Evolutionary conservation across 192 early-diverging fungal species (phyloP).

Genomic region (Backusella westeae): DNA sequence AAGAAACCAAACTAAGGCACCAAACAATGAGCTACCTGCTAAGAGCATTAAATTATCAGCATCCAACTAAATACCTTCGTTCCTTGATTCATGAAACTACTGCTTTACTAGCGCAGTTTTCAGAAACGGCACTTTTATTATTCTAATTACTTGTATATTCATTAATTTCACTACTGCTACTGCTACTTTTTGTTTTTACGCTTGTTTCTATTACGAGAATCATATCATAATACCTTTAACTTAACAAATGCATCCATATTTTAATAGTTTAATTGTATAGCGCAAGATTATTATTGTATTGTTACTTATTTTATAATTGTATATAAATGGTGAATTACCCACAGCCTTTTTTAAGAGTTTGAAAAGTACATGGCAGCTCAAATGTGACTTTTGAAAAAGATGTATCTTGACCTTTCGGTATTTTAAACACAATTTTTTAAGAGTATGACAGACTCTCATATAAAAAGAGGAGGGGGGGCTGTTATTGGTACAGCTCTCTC

Average conservation of each 20-base stretch:
- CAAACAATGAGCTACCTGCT: neutral
- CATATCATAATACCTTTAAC: neutral
- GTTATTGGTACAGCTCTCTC: neutral
- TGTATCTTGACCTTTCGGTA: neutral
- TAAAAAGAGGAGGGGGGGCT: neutral
- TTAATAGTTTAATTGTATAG: neutral
- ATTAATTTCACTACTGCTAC: neutral
- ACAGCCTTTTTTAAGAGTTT: neutral
- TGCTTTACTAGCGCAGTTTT: neutral
- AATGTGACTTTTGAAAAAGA: neutral
- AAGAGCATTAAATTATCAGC: neutral
- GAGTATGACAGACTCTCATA: neutral
- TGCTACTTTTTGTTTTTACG: neutral
- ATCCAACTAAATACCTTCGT: neutral
- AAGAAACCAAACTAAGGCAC: neutral
- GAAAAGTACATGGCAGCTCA: neutral
- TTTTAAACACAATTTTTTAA: neutral
- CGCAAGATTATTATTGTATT: too few species aligned
- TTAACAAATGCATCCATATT: constrained; percentile 7
- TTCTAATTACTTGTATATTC: neutral
- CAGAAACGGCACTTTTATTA: neutral
- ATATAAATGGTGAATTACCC: neutral
- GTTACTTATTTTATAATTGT: too few species aligned
- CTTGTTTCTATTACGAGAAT: neutral
- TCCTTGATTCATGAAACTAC: neutral